These are phyloP conservation scores for Cercospora citrullina DNA, from an alignment of 2,329 filamentous ascomycete genomes.

Conservation along the genomic window DNA sequence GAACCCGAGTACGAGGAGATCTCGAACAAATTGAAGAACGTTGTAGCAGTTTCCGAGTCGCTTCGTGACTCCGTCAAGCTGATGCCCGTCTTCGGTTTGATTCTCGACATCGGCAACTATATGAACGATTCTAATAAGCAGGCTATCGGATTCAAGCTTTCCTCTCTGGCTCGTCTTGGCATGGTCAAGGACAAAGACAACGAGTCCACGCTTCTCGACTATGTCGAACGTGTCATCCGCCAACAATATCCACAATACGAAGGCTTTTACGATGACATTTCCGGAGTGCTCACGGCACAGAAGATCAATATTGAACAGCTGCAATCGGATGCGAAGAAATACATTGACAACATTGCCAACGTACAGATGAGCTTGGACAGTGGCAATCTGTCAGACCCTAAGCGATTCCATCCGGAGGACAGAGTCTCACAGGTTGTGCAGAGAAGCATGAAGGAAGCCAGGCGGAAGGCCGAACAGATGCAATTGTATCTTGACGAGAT, in stretches of 20 bases:
- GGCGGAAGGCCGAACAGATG: slow-evolving; percentile 95
- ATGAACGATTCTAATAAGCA: slow-evolving; percentile 99
- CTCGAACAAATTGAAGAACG: slow-evolving; percentile 76
- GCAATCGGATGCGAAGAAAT: slow-evolving; percentile 80
- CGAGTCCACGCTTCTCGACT: slow-evolving; percentile 89
- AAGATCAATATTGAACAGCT: slow-evolving; percentile 96
- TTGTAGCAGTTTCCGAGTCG: slow-evolving; percentile 86
- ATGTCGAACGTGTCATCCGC: slow-evolving; percentile 93
- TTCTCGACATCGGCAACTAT: slow-evolving; percentile 97
- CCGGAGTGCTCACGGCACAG: slow-evolving; percentile 72
- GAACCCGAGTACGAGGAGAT: slow-evolving; percentile 92
- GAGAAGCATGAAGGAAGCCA: slow-evolving; percentile 91
- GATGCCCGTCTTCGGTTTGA: slow-evolving; percentile 94
- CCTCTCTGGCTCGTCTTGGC: slow-evolving; percentile 83
- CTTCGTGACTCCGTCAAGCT: slow-evolving; percentile 86
- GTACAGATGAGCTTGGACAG: slow-evolving; percentile 88
- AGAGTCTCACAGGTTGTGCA: slow-evolving; percentile 90
- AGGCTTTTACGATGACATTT: slow-evolving; percentile 80
- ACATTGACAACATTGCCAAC: slow-evolving; percentile 93
- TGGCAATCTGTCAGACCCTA: slow-evolving; percentile 92
- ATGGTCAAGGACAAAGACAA: slow-evolving; percentile 99
- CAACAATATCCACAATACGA: slow-evolving; percentile 98
- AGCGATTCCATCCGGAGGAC: slow-evolving; percentile 97
- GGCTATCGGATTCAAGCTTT: slow-evolving; percentile 95
- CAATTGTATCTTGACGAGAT: slow-evolving; percentile 91